These are phyloP conservation scores for Lyophyllum atratum DNA, from an alignment of 768 basidiomycete genomes.

Conservation along the genomic window DNA sequence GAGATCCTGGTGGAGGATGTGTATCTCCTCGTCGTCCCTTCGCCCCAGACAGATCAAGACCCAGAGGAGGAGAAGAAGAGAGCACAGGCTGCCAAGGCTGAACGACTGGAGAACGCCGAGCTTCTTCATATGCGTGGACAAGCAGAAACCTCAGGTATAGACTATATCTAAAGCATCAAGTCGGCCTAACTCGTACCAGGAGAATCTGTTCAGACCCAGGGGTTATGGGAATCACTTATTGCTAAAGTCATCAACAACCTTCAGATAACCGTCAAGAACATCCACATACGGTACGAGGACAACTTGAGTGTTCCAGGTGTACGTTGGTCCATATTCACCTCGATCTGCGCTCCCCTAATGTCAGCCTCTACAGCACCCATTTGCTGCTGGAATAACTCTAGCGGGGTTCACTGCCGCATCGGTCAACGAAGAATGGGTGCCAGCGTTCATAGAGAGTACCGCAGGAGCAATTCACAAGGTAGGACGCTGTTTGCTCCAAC, in stretches of 20 bases:
- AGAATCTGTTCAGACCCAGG: constrained; percentile 75
- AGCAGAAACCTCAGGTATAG: constrained; percentile 51
- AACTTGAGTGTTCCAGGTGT: constrained; percentile 91
- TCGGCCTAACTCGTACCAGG: constrained; percentile 26
- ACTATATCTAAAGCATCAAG: not conserved
- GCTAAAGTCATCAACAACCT: constrained; percentile 94
- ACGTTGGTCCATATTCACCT: constrained; percentile 28
- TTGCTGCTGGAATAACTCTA: constrained; percentile 88
- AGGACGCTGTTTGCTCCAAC: not conserved
- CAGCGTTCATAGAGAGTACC: constrained; percentile 91
- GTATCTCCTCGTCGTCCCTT: constrained; percentile 89
- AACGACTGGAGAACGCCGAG: constrained; percentile 89
- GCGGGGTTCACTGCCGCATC: constrained; percentile 88
- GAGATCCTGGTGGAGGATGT: constrained; percentile 93
- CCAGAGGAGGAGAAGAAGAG: constrained; percentile 84
- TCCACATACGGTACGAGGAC: constrained; percentile 97
- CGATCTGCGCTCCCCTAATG: constrained; percentile 4
- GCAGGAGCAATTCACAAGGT: constrained; percentile 90
- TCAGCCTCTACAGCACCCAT: constrained; percentile 71
- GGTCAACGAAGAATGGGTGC: constrained; percentile 84
- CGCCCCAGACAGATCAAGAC: constrained; percentile 65
- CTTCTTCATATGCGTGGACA: constrained; percentile 68
- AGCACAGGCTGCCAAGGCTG: constrained; percentile 82
- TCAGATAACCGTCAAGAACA: constrained; percentile 93
- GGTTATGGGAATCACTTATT: constrained; percentile 78